Percentiles rank a stretch among this genome's conserved stretches.
Conservation (phyloP, 2,329 filamentous ascomycete species). For the Cryphonectria parasitica region DNA sequence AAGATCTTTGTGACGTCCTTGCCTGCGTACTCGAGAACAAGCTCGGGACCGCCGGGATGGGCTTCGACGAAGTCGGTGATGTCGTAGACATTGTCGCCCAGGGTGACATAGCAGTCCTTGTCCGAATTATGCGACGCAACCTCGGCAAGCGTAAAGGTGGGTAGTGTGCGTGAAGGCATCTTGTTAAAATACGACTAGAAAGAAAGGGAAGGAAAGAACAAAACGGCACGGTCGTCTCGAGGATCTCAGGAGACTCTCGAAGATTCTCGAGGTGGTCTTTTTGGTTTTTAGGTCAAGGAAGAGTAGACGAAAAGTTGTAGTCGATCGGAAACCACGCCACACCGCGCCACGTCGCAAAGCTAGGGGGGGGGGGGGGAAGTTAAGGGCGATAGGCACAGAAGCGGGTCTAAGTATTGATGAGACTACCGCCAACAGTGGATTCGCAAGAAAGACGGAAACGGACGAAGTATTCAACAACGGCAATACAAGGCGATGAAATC, state of each 20-base stretch:
- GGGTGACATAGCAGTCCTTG: slow-evolving; percentile 90
- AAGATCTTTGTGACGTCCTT: slow-evolving; percentile 84
- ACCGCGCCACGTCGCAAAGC: slow-evolving; percentile 14
- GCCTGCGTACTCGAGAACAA: slow-evolving; percentile 88
- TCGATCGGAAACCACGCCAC: slow-evolving; percentile 19
- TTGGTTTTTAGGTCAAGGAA: neutral
- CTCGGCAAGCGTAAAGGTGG: slow-evolving; percentile 80
- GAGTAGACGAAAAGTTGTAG: neutral
- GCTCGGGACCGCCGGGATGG: slow-evolving; percentile 86
- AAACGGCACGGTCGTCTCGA: slow-evolving; percentile 7
- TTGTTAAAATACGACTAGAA: slow-evolving; percentile 23
- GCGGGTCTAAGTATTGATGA: slow-evolving; percentile 6
- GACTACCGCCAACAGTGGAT: neutral
- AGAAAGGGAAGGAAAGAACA: neutral
- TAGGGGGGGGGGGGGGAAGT: neutral
- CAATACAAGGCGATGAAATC: neutral
- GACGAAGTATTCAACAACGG: neutral
- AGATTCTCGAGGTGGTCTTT: slow-evolving; percentile 2
- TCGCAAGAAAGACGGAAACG: neutral
- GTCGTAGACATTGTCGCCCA: slow-evolving; percentile 91
- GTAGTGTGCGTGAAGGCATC: slow-evolving; percentile 83
- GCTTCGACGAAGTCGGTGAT: slow-evolving; percentile 88
- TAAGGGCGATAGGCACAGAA: slow-evolving; percentile 15
- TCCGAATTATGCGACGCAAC: slow-evolving; percentile 78
- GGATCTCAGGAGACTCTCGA: neutral